phyloP scores from a whole-genome alignment of 371 early-diverging fungal species.

The Nematocida homosporus region DNA sequence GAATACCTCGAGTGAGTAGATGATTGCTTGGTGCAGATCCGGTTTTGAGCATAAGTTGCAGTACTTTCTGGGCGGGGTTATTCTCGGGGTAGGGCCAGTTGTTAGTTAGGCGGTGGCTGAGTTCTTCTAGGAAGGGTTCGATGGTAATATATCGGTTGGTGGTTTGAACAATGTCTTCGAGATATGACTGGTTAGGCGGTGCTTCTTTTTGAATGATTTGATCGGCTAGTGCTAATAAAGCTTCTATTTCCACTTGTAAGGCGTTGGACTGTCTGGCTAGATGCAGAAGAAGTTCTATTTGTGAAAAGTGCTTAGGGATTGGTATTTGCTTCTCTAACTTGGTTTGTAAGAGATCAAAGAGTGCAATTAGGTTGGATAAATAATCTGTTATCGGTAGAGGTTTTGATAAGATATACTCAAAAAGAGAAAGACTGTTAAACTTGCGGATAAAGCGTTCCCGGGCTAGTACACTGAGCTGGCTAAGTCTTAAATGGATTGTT shows the following conservation, averaged over 20 bases:
- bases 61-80: conserved; percentile 32
- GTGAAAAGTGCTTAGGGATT: not conserved
- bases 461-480: not conserved
- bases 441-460: conserved; percentile 33
- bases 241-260: conserved; percentile 6
- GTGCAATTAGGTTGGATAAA: not conserved
- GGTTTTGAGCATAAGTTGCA: conserved; percentile 1
- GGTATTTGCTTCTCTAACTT: conserved; percentile 1
- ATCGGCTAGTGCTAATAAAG: not conserved
- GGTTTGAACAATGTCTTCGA: conserved; percentile 21
- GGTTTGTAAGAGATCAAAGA: not conserved
- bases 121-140: not conserved
- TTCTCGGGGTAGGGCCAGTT: conserved; percentile 36
- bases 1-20: conserved; percentile 13
- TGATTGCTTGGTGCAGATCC: conserved; percentile 3
- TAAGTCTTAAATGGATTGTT: not conserved
- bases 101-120: not conserved
- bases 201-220: not conserved
- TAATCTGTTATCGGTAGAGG: not conserved
- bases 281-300: not conserved
- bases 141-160: not conserved
- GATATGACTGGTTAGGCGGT: conserved; percentile 20
- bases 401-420: conserved; percentile 8
- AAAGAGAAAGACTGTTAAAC: not conserved
- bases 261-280: not conserved